Evolutionary conservation across 495 filamentous ascomycete genomes (phyloP), one percentile per base, ranked within the genome.

Genomic region (Neurospora intermedia): DNA sequence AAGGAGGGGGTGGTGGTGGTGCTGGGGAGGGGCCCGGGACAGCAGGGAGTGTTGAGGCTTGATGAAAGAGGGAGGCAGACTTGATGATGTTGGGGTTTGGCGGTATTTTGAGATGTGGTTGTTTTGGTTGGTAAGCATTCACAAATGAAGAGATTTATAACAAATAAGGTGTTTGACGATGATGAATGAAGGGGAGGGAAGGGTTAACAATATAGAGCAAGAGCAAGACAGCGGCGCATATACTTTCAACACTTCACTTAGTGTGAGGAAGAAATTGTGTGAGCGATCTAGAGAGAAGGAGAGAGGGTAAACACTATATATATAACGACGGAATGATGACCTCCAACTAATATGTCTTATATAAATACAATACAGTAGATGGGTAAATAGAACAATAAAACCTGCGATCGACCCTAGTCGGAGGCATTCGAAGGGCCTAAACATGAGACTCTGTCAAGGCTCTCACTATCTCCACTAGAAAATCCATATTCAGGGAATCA

Each of bases 1-100:
- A 79, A 31, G 85, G 82, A 66, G 54, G 54, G 54, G 54, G 48
- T 6, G 48, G 48, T 27, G 20, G 54, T 27, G 20, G 54, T 13
- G 23, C 23, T 31, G 54, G 54, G 27, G 54, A 66, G 1, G 54
- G 54, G 15, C 9, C 54, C 1, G 54, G 54, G 54, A 66, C 54
- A 1, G 7, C 43, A 43, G 70, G 48, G 3, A 70, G 69, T 20
- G 69, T 43, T 15, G 69, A 39, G 45, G 23, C 45, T 2, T 38
- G 66, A 27, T 41, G 5, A 38, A 38, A 69, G 20, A 45, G 9
- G 41, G 15, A 15, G 43, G 6, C 8, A 23, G 39, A n/a, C 15
- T 40, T 13, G 62, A 40, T 6, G 23, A 38, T 39, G 31, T 46
- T 4, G n/a, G 6, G 5, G 6, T 15, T 8, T 35, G 2, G 16